Evolutionary conservation across 208 protist species (phyloP).

Genomic region (Willaertia magna): DNA sequence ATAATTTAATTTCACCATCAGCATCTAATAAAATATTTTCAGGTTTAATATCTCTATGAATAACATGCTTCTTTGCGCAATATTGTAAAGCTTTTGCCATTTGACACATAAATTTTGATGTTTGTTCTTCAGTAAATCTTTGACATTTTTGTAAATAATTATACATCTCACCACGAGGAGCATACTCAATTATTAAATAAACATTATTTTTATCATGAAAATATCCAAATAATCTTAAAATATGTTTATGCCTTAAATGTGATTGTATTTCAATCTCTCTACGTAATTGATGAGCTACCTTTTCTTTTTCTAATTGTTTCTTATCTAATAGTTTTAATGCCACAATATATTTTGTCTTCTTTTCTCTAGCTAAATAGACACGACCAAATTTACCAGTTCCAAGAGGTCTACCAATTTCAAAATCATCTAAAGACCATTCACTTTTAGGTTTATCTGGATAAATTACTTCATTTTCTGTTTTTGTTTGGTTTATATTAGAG

Average conservation of each 20-base stretch:
- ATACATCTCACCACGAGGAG: constrained; percentile 92
- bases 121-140: constrained; percentile 59
- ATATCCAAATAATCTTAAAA: constrained; percentile 91
- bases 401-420: constrained; percentile 80
- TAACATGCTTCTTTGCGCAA: constrained; percentile 88
- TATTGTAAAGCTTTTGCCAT: constrained; percentile 69
- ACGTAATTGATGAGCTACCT: constrained; percentile 89
- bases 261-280: constrained; percentile 98
- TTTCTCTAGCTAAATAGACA: constrained; percentile 94
- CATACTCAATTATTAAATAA: constrained; percentile 96
- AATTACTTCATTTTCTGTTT: background rate
- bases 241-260: constrained; percentile 92
- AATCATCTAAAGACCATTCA: constrained; percentile 66
- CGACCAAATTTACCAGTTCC: constrained; percentile 94
- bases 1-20: constrained; percentile 91
- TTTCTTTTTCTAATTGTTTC: constrained; percentile 77
- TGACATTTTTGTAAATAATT: constrained; percentile 76
- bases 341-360: constrained; percentile 87
- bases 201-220: constrained; percentile 93
- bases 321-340: constrained; percentile 93
- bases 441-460: background rate
- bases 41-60: constrained; percentile 88
- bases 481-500: too few species aligned
- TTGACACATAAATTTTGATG: constrained; percentile 37
- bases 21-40: constrained; percentile 68